These are phyloP conservation scores for Colletotrichum australisinense DNA, from an alignment of 2,329 filamentous ascomycete species.

Conservation along the genomic window DNA sequence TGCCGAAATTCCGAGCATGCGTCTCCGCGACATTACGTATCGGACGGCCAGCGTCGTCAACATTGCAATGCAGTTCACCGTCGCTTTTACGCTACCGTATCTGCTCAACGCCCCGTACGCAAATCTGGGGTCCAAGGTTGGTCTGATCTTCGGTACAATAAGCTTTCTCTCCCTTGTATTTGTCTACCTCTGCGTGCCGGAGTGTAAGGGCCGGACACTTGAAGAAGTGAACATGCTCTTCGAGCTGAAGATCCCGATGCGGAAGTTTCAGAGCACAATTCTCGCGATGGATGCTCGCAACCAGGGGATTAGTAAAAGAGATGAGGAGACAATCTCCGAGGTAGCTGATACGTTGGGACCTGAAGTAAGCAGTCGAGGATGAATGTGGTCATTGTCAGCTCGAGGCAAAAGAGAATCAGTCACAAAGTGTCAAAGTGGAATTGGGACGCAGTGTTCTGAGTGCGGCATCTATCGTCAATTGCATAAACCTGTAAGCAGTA, in stretches of 20 bases:
- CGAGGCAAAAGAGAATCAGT: too few relatives aligned
- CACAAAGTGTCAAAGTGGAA: neutral
- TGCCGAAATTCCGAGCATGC: constrained; percentile 46
- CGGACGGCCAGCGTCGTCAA: neutral
- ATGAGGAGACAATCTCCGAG: neutral
- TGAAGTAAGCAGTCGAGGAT: too few relatives aligned
- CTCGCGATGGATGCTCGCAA: neutral
- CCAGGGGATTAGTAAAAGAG: neutral
- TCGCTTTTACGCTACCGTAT: constrained; percentile 51
- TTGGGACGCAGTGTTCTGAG: neutral
- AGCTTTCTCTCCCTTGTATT: neutral
- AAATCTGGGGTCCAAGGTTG: constrained; percentile 41
- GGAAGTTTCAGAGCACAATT: neutral
- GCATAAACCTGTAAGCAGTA: constrained; percentile 17
- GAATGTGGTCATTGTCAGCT: too few relatives aligned
- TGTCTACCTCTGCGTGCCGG: constrained; percentile 48
- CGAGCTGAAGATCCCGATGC: neutral
- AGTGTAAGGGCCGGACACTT: constrained; percentile 72
- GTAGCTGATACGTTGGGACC: neutral
- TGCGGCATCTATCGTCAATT: constrained; percentile 25
- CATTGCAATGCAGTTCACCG: constrained; percentile 42
- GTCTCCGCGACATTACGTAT: constrained; percentile 46
- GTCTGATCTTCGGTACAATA: constrained; percentile 23
- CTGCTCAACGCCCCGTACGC: constrained; percentile 49
- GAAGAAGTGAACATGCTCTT: constrained; percentile 74